Percentiles rank a stretch among this genome's conserved stretches.
Evolutionary conservation across 805 yeast genomes (phyloP).

Genomic region (Cyberlindnera saturnus): DNA sequence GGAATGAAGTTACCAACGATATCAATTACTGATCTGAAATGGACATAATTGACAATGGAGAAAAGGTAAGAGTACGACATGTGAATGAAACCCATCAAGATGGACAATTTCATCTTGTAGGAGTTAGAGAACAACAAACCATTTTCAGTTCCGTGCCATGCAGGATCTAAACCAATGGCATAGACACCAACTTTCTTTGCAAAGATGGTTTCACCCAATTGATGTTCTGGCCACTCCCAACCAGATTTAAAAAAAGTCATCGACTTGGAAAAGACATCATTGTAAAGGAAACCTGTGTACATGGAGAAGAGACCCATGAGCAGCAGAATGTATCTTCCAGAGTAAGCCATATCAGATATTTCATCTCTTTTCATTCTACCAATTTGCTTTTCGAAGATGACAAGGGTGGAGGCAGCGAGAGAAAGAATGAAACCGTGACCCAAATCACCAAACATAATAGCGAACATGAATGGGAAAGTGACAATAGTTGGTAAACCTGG

Average conservation of each 20-base stretch:
- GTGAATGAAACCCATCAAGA: conserved; percentile 90
- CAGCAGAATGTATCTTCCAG: conserved; percentile 85
- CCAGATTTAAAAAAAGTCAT: conserved; percentile 83
- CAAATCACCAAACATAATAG: conserved; percentile 97
- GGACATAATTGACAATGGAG: conserved; percentile 73
- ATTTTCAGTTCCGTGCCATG: conserved; percentile 99
- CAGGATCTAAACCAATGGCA: conserved; percentile 82
- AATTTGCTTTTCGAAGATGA: conserved; percentile 67
- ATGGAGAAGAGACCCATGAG: conserved; percentile 94
- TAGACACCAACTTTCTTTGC: conserved; percentile 70
- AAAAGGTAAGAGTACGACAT: conserved; percentile 88
- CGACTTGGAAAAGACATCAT: conserved; percentile 88
- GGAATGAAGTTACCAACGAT: conserved; percentile 92
- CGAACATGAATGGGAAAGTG: conserved; percentile 98
- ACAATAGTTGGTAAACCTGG: conserved; percentile 93
- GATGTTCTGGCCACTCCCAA: conserved; percentile 85
- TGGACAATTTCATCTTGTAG: conserved; percentile 94
- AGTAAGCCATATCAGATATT: conserved; percentile 92
- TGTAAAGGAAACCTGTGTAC: conserved; percentile 91
- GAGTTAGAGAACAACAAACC: conserved; percentile 86
- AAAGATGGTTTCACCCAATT: conserved; percentile 60
- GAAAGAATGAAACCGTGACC: conserved; percentile 91
- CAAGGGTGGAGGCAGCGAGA: conserved; percentile 64
- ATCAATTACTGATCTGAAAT: conserved; percentile 69
- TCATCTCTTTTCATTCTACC: conserved; percentile 77